Percentiles rank a stretch among this genome's conserved stretches.
These are phyloP conservation scores for Hypoxylon intermedium DNA, from an alignment of 495 filamentous ascomycete species.

Conservation along the genomic window DNA sequence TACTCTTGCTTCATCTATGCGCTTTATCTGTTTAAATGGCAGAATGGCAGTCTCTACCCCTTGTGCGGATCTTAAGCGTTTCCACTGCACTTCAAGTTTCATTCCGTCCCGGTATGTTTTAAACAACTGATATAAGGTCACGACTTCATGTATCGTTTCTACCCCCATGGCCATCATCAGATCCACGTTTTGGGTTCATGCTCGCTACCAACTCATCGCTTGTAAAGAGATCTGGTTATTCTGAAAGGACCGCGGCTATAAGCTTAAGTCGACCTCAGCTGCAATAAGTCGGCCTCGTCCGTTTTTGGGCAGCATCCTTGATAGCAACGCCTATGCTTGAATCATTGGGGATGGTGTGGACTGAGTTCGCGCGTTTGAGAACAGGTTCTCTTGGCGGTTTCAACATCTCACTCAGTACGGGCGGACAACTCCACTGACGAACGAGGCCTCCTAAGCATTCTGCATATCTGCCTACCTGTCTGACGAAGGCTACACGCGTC, in stretches of 20 bases:
- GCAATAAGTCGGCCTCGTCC: no score
- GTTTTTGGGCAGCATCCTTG: no score
- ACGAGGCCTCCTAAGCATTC: no score
- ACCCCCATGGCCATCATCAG: conserved; percentile 2
- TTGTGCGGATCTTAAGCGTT: conserved; percentile 21
- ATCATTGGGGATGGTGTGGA: not conserved
- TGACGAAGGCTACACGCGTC: not conserved
- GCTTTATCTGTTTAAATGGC: no score
- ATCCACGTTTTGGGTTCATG: conserved; percentile 20
- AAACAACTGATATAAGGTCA: not conserved
- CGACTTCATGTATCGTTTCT: not conserved
- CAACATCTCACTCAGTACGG: not conserved
- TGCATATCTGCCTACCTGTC: not conserved
- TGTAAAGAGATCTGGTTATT: not conserved
- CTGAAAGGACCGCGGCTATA: conserved; percentile 13
- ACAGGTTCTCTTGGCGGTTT: conserved; percentile 32
- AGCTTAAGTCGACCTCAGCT: conserved; percentile 20
- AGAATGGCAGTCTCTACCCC: not conserved
- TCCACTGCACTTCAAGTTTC: conserved; percentile 22
- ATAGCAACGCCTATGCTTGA: no score
- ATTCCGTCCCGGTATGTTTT: not conserved
- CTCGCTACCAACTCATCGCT: conserved; percentile 14
- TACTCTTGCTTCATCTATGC: no score
- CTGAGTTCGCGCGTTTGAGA: conserved; percentile 1
- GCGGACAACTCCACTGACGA: not conserved